phyloP scores from a whole-genome alignment of 257 asterid genomes.

The Solanum lycopersicoides region DNA sequence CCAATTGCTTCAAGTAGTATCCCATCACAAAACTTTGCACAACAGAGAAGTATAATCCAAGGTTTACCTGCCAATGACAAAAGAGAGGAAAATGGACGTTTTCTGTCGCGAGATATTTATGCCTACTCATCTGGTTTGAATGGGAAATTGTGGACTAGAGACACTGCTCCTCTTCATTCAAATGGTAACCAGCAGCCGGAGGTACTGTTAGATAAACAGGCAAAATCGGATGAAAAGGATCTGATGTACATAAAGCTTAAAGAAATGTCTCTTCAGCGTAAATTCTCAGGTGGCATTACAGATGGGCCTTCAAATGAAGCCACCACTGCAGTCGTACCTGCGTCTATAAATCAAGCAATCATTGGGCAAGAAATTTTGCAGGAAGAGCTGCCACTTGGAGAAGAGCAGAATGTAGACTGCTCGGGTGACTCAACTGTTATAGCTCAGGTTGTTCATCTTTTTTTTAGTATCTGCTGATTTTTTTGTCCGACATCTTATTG shows the following conservation, averaged over 20 bases:
- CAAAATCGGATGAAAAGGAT: constrained; percentile 26
- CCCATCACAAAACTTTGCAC: constrained; percentile 12
- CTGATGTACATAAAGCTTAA: constrained; percentile 41
- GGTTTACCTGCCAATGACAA: constrained; percentile 14
- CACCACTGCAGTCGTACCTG: constrained; percentile 15
- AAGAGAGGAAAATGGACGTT: constrained; percentile 21
- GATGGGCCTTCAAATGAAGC: constrained; percentile 15
- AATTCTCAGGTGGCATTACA: constrained; percentile 8
- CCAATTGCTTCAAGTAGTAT: constrained; percentile 32
- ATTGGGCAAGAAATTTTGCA: constrained; percentile 19
- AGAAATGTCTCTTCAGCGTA: constrained; percentile 29
- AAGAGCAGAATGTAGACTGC: constrained; percentile 10
- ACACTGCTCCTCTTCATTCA: constrained; percentile 12
- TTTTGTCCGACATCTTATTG: not conserved
- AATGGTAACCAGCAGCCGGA: constrained; percentile 19
- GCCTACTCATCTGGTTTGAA: constrained; percentile 15
- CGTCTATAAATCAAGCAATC: constrained; percentile 16
- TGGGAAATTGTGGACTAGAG: constrained; percentile 20
- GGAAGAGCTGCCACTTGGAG: constrained; percentile 17
- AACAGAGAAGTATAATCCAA: not conserved
- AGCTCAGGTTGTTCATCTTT: constrained; percentile 40
- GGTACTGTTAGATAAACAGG: constrained; percentile 10
- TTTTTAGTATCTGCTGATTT: not conserved
- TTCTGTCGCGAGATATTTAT: constrained; percentile 21
- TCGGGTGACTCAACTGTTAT: constrained; percentile 21